Conservation (phyloP, 2,329 filamentous ascomycete genomes). For the Rutstroemia sydowiana region DNA sequence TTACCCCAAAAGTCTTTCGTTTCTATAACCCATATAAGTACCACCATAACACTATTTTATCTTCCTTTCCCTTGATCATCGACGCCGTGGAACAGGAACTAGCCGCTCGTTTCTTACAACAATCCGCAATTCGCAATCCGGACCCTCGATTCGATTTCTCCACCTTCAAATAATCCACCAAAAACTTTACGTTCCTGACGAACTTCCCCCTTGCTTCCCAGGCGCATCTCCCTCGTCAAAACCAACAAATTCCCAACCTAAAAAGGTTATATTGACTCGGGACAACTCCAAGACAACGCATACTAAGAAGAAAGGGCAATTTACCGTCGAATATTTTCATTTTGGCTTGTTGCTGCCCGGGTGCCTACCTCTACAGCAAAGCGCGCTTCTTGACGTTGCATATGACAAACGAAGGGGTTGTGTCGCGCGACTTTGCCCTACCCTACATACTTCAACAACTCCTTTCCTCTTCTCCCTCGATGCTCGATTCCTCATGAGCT, state of each 20-base stretch:
- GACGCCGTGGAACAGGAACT: conserved; percentile 10
- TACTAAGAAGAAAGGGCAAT: conserved; percentile 14
- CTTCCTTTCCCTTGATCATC: conserved; percentile 9
- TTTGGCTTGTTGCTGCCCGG: conserved; percentile 20
- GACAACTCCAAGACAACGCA: conserved; percentile 17
- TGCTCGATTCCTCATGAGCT: conserved; percentile 26
- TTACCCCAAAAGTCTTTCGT: too few relatives aligned
- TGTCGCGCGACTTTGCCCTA: conserved; percentile 30
- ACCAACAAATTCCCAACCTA: conserved; percentile 12
- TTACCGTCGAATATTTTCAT: conserved; percentile 15
- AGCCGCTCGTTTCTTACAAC: conserved; percentile 9
- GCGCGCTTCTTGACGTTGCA: conserved; percentile 26
- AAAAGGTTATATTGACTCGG: conserved; percentile 19
- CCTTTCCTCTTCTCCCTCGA: conserved; percentile 25
- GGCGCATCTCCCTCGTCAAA: conserved; percentile 16
- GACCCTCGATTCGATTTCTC: conserved; percentile 10
- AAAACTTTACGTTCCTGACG: conserved; percentile 21
- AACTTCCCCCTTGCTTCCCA: conserved; percentile 22
- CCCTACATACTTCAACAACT: conserved; percentile 25
- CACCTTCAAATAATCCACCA: conserved; percentile 7
- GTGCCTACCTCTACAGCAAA: conserved; percentile 27
- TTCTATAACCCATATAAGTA: not conserved
- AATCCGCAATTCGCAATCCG: conserved; percentile 6
- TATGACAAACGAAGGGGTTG: conserved; percentile 32
- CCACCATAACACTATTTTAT: conserved; percentile 3